A percentile compares a stretch with the other conserved stretches of the same genome.
These are phyloP conservation scores for Cryphonectria carpinicola DNA, from an alignment of 2,329 filamentous ascomycete genomes.

Conservation along the genomic window DNA sequence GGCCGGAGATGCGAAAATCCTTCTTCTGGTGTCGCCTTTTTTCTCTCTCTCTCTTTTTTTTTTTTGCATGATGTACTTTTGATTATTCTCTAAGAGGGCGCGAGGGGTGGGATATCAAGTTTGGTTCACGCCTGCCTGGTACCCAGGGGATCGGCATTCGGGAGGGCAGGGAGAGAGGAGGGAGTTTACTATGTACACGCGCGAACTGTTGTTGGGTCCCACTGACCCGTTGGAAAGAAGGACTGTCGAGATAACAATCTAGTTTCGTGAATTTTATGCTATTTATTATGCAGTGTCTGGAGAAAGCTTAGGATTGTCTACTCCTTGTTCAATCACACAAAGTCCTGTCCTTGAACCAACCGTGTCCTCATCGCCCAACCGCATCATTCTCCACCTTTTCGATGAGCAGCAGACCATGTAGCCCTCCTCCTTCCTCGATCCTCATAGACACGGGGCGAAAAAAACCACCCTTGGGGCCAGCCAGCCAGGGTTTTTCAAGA, in stretches of 20 bases:
- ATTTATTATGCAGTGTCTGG: neutral
- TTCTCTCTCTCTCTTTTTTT: neutral
- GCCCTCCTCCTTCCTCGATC: neutral
- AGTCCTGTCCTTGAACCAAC: neutral
- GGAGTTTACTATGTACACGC: neutral
- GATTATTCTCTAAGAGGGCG: neutral
- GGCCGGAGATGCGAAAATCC: neutral
- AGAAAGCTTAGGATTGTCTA: neutral
- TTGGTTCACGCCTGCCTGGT: neutral
- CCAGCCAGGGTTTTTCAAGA: neutral
- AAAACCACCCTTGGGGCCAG: neutral
- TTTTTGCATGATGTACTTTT: neutral
- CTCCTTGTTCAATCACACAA: neutral
- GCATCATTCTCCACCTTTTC: neutral
- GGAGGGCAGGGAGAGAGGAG: no score
- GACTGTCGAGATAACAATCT: neutral
- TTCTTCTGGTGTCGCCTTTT: neutral
- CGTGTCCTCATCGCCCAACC: neutral
- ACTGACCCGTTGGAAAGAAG: neutral
- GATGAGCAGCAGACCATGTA: neutral
- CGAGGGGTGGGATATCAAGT: neutral
- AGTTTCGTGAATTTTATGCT: neutral
- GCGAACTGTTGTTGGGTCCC: conserved; percentile 4
- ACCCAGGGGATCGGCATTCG: neutral
- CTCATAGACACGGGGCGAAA: neutral